Evolutionary conservation across 2,329 filamentous ascomycete species (phyloP).

Genomic region (Colletotrichum eremochloae): DNA sequence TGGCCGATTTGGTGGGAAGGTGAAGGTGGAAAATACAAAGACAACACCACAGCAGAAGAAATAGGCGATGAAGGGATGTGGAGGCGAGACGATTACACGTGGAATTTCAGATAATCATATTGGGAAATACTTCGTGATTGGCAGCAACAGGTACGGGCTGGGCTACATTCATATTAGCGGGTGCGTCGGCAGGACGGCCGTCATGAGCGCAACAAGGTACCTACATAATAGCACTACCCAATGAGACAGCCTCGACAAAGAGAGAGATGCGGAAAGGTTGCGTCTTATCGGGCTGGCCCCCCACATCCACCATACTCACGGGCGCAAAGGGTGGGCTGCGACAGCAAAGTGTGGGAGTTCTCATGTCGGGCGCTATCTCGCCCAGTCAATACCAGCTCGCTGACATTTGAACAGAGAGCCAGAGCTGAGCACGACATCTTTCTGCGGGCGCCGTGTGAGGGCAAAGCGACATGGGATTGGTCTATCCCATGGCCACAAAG

Average conservation of each 20-base stretch:
- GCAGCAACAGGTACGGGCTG: not conserved
- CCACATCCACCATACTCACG: slow-evolving; percentile 37
- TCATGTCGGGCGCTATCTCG: not conserved
- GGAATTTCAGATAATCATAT: not conserved
- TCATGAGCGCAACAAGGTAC: not conserved
- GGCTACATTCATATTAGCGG: not conserved
- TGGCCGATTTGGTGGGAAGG: no score
- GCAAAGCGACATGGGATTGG: not conserved
- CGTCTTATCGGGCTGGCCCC: slow-evolving; percentile 34
- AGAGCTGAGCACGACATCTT: not conserved
- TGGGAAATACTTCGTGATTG: not conserved
- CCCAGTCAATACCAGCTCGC: not conserved
- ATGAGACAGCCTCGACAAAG: not conserved
- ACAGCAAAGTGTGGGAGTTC: slow-evolving; percentile 9
- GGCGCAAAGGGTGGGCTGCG: slow-evolving; percentile 28
- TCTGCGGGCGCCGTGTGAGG: slow-evolving; percentile 5
- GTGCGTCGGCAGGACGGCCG: not conserved
- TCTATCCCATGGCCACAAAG: no score
- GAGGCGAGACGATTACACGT: slow-evolving; percentile 4
- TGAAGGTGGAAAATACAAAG: not conserved
- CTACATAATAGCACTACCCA: not conserved
- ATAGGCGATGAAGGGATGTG: not conserved
- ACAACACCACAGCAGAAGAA: not conserved
- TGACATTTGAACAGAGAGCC: not conserved
- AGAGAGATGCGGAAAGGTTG: not conserved